Conservation (phyloP, 164 flowering plant genomes). For the Santalum album region DNA sequence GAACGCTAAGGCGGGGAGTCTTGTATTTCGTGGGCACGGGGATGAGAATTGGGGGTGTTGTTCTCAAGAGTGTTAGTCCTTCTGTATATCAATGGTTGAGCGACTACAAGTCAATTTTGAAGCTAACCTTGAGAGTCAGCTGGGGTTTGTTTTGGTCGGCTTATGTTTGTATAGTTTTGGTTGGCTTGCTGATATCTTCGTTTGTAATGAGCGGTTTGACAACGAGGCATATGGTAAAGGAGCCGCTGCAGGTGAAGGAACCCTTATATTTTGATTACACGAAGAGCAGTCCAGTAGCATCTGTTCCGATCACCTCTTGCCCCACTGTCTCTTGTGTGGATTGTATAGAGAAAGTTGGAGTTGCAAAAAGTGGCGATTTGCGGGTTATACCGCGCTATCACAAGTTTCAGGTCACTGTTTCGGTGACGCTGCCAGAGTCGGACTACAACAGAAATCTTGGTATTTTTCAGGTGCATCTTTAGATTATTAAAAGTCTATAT, state of each 20-base stretch:
- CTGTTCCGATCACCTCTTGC: slow-evolving; percentile 38
- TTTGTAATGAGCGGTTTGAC: slow-evolving; percentile 53
- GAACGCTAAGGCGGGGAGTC: background rate
- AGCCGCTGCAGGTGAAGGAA: slow-evolving; percentile 50
- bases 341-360: slow-evolving; percentile 25
- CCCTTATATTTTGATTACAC: slow-evolving; percentile 74
- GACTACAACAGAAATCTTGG: slow-evolving; percentile 56
- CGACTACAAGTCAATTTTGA: slow-evolving; percentile 23
- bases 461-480: slow-evolving; percentile 40
- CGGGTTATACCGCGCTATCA: slow-evolving; percentile 46
- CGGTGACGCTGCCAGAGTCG: slow-evolving; percentile 66
- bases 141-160: slow-evolving; percentile 67
- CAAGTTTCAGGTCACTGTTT: slow-evolving; percentile 43
- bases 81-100: slow-evolving; percentile 16
- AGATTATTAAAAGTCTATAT: background rate
- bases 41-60: background rate
- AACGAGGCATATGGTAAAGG: slow-evolving; percentile 47
- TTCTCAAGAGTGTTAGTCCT: slow-evolving; percentile 5
- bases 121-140: slow-evolving; percentile 20
- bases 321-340: slow-evolving; percentile 16
- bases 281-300: slow-evolving; percentile 57
- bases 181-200: slow-evolving; percentile 37
- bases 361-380: slow-evolving; percentile 13
- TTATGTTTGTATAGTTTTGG: slow-evolving; percentile 46
- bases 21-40: slow-evolving; percentile 2